phyloP scores from a whole-genome alignment of 2,329 filamentous ascomycete species.

The Madurella fahalii region DNA sequence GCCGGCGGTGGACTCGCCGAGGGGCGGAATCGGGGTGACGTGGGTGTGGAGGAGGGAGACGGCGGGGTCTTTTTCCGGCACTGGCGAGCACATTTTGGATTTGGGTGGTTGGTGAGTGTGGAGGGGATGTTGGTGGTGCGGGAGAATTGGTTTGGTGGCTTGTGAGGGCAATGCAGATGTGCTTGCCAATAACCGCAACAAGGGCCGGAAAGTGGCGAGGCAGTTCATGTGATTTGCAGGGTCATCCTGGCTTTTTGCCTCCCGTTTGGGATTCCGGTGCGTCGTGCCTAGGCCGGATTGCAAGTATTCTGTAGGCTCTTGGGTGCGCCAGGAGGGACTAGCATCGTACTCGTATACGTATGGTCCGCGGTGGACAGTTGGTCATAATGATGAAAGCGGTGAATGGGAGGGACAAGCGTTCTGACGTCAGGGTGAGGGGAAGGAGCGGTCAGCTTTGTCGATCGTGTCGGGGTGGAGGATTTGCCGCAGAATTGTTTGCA shows the following conservation, averaged over 20 bases:
- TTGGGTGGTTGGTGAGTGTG: neutral
- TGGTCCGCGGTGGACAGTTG: neutral
- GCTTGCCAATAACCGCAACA: neutral
- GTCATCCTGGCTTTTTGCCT: neutral
- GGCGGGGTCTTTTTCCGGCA: neutral
- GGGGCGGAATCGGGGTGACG: conserved; percentile 11
- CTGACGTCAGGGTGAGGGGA: too few relatives aligned
- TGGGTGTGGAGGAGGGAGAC: conserved; percentile 13
- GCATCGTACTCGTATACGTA: neutral
- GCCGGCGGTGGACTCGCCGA: conserved; percentile 3
- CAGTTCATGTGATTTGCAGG: conserved; percentile 1
- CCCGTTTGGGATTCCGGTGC: too few relatives aligned
- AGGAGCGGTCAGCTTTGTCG: too few relatives aligned
- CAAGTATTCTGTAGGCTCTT: neutral
- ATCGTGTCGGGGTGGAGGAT: too few relatives aligned
- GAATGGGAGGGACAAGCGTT: too few relatives aligned
- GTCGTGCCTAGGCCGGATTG: neutral
- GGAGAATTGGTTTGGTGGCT: neutral
- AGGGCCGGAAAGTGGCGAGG: neutral
- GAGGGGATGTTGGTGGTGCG: neutral
- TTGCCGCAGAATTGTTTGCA: too few relatives aligned
- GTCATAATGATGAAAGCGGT: conserved; percentile 9
- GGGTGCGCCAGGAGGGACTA: neutral
- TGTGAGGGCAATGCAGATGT: neutral
- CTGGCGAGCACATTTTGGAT: conserved; percentile 10